These are phyloP conservation scores for Cystobasidium onofrii DNA, from an alignment of 768 basidiomycete genomes.

Conservation along the genomic window DNA sequence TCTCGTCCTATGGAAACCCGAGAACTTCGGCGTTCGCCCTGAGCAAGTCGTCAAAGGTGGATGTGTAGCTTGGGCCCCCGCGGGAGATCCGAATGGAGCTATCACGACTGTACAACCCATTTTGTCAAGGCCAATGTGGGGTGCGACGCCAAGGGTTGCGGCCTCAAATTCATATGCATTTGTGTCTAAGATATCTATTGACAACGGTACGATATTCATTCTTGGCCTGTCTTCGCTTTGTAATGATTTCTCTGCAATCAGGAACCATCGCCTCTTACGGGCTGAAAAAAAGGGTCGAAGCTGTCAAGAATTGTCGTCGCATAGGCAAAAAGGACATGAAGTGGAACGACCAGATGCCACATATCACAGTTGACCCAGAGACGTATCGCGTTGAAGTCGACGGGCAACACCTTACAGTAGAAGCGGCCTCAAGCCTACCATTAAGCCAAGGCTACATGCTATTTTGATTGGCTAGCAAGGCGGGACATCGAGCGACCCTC, in stretches of 20 bases:
- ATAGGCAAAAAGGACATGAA: slow-evolving; percentile 87
- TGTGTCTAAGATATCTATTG: slow-evolving; percentile 67
- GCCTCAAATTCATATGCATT: slow-evolving; percentile 77
- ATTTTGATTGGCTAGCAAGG: neutral
- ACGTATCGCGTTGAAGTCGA: slow-evolving; percentile 65
- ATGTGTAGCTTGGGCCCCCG: slow-evolving; percentile 81
- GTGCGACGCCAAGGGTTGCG: slow-evolving; percentile 63
- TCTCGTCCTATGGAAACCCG: slow-evolving; percentile 88
- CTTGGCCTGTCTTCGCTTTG: neutral
- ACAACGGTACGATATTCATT: slow-evolving; percentile 44
- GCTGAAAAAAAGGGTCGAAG: slow-evolving; percentile 62
- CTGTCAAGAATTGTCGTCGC: slow-evolving; percentile 66
- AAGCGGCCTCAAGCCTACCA: slow-evolving; percentile 47
- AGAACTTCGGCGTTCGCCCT: slow-evolving; percentile 83
- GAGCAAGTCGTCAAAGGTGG: slow-evolving; percentile 94
- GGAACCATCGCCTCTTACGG: slow-evolving; percentile 60
- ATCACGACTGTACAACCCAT: slow-evolving; percentile 92
- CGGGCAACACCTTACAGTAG: slow-evolving; percentile 48
- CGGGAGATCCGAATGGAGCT: slow-evolving; percentile 90
- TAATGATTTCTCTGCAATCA: slow-evolving; percentile 27
- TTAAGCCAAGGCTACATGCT: slow-evolving; percentile 38
- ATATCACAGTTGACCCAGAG: slow-evolving; percentile 85
- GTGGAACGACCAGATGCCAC: slow-evolving; percentile 72
- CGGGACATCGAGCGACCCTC: no score
- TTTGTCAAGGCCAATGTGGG: slow-evolving; percentile 89